phyloP scores from a whole-genome alignment of 2,329 filamentous ascomycete genomes.

The Coleophoma crateriformis region DNA sequence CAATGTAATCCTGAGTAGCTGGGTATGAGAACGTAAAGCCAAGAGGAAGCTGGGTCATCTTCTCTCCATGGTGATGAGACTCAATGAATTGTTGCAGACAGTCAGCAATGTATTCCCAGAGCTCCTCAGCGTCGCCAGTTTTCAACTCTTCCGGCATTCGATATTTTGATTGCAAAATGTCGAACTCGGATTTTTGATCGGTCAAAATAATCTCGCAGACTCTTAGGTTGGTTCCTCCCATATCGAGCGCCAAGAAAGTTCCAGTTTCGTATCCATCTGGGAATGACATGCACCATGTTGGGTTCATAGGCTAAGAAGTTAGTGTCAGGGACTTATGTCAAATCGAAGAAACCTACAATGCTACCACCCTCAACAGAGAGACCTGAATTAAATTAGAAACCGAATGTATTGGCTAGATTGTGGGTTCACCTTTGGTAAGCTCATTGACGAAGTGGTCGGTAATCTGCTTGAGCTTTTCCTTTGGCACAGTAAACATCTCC shows the following conservation, averaged over 20 bases:
- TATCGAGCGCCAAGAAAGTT: conserved; percentile 84
- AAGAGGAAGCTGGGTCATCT: conserved; percentile 64
- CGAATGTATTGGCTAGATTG: background rate
- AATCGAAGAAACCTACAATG: conserved; percentile 60
- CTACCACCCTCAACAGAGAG: conserved; percentile 83
- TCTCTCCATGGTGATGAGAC: conserved; percentile 68
- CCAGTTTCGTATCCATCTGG: conserved; percentile 84
- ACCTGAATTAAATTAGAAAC: conserved; percentile 41
- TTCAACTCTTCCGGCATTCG: conserved; percentile 91
- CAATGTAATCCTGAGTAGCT: conserved; percentile 87
- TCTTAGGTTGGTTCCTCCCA: conserved; percentile 93
- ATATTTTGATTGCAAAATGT: conserved; percentile 95
- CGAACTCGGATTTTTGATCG: conserved; percentile 82
- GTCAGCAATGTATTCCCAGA: conserved; percentile 94
- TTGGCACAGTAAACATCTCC: conserved; percentile 73
- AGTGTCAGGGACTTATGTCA: conserved; percentile 8
- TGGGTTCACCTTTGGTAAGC: conserved; percentile 68
- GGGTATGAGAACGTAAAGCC: conserved; percentile 98
- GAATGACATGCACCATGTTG: conserved; percentile 90
- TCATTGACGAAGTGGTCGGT: conserved; percentile 86
- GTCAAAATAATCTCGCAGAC: conserved; percentile 91
- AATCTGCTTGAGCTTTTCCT: conserved; percentile 79
- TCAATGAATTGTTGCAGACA: conserved; percentile 88
- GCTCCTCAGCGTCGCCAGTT: conserved; percentile 74
- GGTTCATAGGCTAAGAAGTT: conserved; percentile 81